Evolutionary conservation across 2,329 filamentous ascomycete species (phyloP).

Genomic region (Penicillium brevicompactum): DNA sequence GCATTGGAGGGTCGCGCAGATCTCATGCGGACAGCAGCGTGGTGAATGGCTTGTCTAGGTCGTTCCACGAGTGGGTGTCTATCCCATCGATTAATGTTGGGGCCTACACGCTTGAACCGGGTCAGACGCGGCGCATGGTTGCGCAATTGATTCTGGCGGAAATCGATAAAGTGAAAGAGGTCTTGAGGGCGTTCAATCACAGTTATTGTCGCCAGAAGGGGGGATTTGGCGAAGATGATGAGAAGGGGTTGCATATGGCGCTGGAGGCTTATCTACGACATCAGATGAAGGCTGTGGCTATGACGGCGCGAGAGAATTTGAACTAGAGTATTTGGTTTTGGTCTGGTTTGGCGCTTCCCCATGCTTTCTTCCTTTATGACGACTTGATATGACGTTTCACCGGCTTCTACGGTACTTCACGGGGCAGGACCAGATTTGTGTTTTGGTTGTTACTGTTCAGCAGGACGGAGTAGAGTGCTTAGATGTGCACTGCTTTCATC

Average conservation of each 20-base stretch:
- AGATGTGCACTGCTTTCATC: not conserved
- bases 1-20: not conserved
- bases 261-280: conserved; percentile 2
- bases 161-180: not conserved
- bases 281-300: conserved; percentile 4
- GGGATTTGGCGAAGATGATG: not conserved
- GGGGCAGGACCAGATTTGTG: not conserved
- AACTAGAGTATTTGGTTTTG: not conserved
- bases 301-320: not conserved
- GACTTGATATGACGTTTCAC: not conserved
- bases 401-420: not conserved
- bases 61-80: conserved; percentile 3
- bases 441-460: not conserved
- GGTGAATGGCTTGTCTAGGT: not conserved
- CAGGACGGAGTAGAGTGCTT: not conserved
- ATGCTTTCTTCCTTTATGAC: not conserved
- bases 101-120: conserved; percentile 2
- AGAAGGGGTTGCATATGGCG: conserved; percentile 4
- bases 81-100: conserved; percentile 5
- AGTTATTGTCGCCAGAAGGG: conserved; percentile 4
- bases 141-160: not conserved
- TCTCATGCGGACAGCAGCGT: not conserved
- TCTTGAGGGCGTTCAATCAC: not conserved
- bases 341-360: not conserved
- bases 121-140: not conserved